A percentile compares a stretch with the other conserved stretches of the same genome.
phyloP scores from a whole-genome alignment of 192 early-diverging fungal species.

The Backusella sp. region DNA sequence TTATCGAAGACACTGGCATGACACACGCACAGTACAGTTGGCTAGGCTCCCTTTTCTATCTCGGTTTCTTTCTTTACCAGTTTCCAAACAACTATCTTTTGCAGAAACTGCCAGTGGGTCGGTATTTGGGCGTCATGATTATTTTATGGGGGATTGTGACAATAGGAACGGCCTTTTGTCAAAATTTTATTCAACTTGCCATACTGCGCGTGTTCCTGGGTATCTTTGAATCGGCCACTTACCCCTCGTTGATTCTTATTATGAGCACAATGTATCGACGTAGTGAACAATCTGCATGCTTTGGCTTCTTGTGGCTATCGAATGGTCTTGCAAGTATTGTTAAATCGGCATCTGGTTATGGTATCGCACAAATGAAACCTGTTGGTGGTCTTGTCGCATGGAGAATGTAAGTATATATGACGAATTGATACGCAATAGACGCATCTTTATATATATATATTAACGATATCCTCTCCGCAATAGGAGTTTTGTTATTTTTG shows the following conservation, averaged over 20 bases:
- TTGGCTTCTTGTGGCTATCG: slow-evolving; percentile 12
- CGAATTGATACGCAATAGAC: neutral
- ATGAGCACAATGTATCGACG: slow-evolving; percentile 21
- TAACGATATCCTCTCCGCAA: neutral
- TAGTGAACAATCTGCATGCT: slow-evolving; percentile 6
- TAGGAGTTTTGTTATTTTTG: slow-evolving; percentile 24
- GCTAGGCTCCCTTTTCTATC: slow-evolving; percentile 17
- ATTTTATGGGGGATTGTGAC: slow-evolving; percentile 12
- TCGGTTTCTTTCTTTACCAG: slow-evolving; percentile 14
- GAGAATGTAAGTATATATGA: neutral
- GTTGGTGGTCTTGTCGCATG: slow-evolving; percentile 9
- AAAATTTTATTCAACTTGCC: slow-evolving; percentile 9
- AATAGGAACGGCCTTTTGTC: neutral
- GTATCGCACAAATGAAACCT: slow-evolving; percentile 21
- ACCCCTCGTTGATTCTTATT: slow-evolving; percentile 15
- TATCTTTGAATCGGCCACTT: slow-evolving; percentile 13
- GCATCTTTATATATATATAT: neutral
- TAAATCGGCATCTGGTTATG: neutral
- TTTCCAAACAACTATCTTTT: slow-evolving; percentile 20
- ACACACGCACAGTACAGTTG: neutral
- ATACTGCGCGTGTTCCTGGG: slow-evolving; percentile 18
- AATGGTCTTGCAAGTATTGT: slow-evolving; percentile 15
- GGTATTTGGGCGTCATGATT: slow-evolving; percentile 7
- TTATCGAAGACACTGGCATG: slow-evolving; percentile 16
- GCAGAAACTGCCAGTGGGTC: slow-evolving; percentile 8